These are phyloP conservation scores for Populus ilicifolia DNA, from an alignment of 345 rosid species.

Conservation along the genomic window DNA sequence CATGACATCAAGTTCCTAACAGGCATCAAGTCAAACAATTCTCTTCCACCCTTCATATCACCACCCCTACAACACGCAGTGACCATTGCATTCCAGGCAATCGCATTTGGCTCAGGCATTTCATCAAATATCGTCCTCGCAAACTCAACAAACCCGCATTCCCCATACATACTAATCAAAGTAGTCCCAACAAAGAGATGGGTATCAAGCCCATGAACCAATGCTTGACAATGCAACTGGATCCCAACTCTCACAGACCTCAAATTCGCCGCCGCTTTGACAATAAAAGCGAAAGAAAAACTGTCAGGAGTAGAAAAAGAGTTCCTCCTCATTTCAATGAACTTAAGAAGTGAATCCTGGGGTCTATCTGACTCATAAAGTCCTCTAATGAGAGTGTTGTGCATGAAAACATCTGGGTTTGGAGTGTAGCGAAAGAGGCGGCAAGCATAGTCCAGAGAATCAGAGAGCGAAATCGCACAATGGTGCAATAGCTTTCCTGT, in stretches of 20 bases:
- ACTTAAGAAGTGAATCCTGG: conserved; percentile 32
- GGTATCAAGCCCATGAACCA: conserved; percentile 36
- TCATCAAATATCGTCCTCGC: conserved; percentile 56
- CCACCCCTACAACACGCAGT: conserved; percentile 39
- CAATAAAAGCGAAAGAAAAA: conserved; percentile 59
- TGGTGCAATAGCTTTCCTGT: conserved; percentile 60
- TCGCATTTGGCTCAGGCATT: conserved; percentile 64
- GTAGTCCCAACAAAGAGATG: conserved; percentile 78
- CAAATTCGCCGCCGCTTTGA: conserved; percentile 55
- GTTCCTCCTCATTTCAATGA: conserved; percentile 41
- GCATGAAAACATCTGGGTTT: conserved; percentile 64
- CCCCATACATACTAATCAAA: conserved; percentile 82
- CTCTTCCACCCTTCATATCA: conserved; percentile 30
- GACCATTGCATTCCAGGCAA: conserved; percentile 56
- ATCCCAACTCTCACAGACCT: conserved; percentile 42
- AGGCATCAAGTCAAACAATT: conserved; percentile 37
- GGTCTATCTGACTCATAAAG: conserved; percentile 50
- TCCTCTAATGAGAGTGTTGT: conserved; percentile 65
- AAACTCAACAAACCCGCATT: conserved; percentile 52
- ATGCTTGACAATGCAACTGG: conserved; percentile 57
- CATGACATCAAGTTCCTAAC: conserved; percentile 61
- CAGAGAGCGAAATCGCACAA: conserved; percentile 37
- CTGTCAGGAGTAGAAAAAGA: conserved; percentile 50
- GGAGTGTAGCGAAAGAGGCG: conserved; percentile 43
- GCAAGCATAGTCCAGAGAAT: conserved; percentile 44